Percentiles rank a stretch among this genome's conserved stretches.
Conservation (phyloP, 352 stramenopile genomes). For the Pythium chondricola region DNA sequence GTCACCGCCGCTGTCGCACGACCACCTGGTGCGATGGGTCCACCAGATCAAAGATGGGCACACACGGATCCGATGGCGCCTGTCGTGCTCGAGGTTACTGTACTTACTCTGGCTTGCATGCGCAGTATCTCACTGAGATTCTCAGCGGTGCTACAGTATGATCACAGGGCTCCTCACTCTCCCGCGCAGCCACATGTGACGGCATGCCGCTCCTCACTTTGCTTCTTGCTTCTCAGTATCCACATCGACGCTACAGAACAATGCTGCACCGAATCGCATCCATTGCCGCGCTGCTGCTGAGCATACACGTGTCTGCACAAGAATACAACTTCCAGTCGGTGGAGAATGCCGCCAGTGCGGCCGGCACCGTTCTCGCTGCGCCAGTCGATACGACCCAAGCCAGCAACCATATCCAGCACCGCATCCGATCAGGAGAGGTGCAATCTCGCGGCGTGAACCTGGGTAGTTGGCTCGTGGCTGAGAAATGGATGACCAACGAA, state of each 20-base stretch:
- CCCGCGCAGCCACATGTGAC: neutral
- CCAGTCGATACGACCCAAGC: conserved; percentile 2
- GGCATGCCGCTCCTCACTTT: neutral
- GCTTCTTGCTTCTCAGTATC: neutral
- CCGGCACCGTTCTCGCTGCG: conserved; percentile 5
- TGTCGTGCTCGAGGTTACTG: too few relatives aligned
- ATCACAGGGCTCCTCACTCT: too few relatives aligned
- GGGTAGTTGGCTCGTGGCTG: conserved; percentile 27
- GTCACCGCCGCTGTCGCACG: too few relatives aligned
- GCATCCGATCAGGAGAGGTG: conserved; percentile 17
- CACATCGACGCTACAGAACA: neutral
- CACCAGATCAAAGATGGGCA: too few relatives aligned
- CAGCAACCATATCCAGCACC: conserved; percentile 18
- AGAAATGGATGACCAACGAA: conserved; percentile 28
- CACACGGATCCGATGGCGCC: too few relatives aligned
- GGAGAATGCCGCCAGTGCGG: neutral
- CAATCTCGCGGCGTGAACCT: conserved; percentile 27
- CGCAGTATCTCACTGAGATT: too few relatives aligned
- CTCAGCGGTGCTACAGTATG: too few relatives aligned
- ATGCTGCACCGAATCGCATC: neutral
- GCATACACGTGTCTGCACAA: neutral
- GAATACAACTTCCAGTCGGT: neutral
- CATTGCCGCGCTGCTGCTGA: neutral
- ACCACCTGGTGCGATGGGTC: too few relatives aligned
- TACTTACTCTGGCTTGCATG: too few relatives aligned